Base-by-base conservation (phyloP, 768 basidiomycete genomes). In the Lentinula sp. region DNA sequence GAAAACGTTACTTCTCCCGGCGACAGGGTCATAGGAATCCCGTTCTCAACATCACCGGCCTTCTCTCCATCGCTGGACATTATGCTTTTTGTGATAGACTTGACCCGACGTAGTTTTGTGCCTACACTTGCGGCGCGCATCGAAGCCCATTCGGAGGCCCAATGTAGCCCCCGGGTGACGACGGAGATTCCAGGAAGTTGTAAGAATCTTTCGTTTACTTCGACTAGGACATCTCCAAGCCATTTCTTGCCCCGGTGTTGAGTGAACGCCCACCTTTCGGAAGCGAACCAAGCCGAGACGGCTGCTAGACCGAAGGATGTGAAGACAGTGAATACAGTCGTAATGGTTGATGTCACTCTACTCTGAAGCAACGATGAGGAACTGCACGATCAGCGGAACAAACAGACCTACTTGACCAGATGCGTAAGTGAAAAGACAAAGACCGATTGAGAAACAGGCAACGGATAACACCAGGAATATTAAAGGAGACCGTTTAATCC, bases 391-490 rank as follows among this genome's bases (percentile, higher is more conserved):
- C 9, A 45, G 4, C 20, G 45, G 28, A 48, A 42, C 57, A 28
- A 49, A 48, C 4, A 36, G 56, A 62, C 79, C 48, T 71, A 86
- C 88, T 79, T 90, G 88, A 7, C 72, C 64, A 16, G 90, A 89
- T 2, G 90, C 84, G 68, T 91, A 92, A 13, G 88, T 80, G 67
- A 92, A 92, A 48, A 87, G 81, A 66, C 87, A 85, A 16, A 92
- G 78, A 13, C 90, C 90, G 45, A 88, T 79, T 0, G 88, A 91
- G 72, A 93, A 93, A 72, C 87, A 88, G 43, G 88, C 88, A 49
- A 92, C 90, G 57, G 91, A 90, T 70, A 92, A 79, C 62, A 92
- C 90, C 50, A 92, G 82, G 75, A 92, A 91, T 63, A 91, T 87
- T 37, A 93, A 78, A 13, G 90, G 90, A 5, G 89, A 90, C 39